Conservation (phyloP, 2,329 filamentous ascomycete genomes). For the Cercospora sp. region DNA sequence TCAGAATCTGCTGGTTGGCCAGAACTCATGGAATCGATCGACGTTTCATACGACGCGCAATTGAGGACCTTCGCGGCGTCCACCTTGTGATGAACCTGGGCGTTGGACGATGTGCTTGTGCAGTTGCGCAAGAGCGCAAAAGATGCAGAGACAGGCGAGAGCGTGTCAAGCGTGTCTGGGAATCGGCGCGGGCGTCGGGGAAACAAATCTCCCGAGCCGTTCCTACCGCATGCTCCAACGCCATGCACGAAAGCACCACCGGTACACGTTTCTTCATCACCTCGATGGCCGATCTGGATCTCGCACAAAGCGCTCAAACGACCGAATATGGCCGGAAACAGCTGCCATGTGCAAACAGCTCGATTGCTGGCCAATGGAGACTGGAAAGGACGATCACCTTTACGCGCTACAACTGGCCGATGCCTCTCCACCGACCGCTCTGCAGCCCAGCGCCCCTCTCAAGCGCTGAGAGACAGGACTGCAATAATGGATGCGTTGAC, state of each 20-base stretch:
- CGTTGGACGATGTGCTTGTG: neutral
- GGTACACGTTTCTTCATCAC: neutral
- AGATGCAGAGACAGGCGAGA: neutral
- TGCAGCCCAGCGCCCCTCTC: neutral
- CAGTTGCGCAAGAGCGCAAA: neutral
- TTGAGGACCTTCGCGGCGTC: neutral
- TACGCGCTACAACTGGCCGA: neutral
- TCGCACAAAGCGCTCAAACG: neutral
- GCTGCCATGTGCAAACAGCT: neutral
- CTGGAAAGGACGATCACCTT: neutral
- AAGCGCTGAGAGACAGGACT: neutral
- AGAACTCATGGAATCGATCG: neutral
- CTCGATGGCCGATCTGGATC: neutral
- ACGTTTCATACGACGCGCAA: neutral
- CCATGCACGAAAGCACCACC: neutral
- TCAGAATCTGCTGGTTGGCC: neutral
- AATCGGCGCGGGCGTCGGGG: neutral
- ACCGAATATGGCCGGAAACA: neutral
- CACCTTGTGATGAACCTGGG: neutral
- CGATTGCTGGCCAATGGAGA: neutral
- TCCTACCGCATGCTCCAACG: neutral
- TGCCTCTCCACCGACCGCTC: too few relatives aligned
- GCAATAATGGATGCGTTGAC: neutral
- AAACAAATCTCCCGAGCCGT: neutral
- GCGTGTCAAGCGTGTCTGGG: neutral